phyloP scores from a whole-genome alignment of 225 moss, liverwort and hornwort genomes.

The Pseudisothecium myosuroides region DNA sequence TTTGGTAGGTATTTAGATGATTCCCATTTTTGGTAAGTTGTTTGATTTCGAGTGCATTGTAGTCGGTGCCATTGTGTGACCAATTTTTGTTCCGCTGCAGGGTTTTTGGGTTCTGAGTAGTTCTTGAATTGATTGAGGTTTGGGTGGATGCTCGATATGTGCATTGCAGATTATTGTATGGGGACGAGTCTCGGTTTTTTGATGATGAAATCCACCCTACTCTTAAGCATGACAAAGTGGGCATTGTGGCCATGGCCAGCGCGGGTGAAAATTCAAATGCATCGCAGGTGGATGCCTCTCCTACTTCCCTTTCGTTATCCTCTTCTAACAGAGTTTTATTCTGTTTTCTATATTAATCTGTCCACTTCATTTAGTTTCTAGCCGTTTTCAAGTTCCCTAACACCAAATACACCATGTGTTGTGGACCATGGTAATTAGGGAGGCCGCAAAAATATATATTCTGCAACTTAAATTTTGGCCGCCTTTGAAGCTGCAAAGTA shows the following conservation, averaged over 20 bases:
- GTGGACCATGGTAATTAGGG: not conserved
- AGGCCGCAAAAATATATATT: not conserved
- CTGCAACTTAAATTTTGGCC: not conserved
- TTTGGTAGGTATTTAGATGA: not conserved
- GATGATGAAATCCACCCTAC: conserved; percentile 83
- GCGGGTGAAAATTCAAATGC: conserved; percentile 90
- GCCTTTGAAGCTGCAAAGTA: not conserved
- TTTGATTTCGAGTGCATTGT: not conserved
- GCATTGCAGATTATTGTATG: conserved; percentile 69
- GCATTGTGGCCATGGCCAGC: conserved; percentile 96
- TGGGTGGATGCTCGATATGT: not conserved
- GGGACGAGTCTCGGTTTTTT: conserved; percentile 87
- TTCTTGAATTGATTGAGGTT: not conserved
- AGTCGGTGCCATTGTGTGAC: not conserved
- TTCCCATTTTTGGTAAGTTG: not conserved
- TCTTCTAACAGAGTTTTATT: not conserved
- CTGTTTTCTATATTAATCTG: not conserved
- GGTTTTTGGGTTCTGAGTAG: not conserved
- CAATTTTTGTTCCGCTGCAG: not conserved
- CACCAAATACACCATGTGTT: not conserved
- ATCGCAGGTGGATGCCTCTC: conserved; percentile 53
- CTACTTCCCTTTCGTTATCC: not conserved
- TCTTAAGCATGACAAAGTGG: conserved; percentile 79
- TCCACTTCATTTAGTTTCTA: not conserved
- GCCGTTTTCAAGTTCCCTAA: not conserved